phyloP scores from a whole-genome alignment of 768 basidiomycete species.

The Russula virescens region DNA sequence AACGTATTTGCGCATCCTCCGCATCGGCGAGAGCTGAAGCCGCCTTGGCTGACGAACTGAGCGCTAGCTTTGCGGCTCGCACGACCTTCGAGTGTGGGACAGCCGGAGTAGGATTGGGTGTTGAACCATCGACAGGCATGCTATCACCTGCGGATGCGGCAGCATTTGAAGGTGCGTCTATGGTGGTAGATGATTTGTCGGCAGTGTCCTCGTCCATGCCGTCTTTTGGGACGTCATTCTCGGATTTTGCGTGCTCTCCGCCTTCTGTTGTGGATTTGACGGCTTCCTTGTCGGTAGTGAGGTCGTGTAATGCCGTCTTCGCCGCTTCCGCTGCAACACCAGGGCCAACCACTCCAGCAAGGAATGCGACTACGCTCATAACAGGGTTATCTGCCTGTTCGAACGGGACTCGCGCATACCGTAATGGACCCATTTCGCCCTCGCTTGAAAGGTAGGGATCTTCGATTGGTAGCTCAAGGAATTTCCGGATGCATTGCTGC shows the following conservation, averaged over 20 bases:
- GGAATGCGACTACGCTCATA: slow-evolving; percentile 96
- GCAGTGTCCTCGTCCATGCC: slow-evolving; percentile 26
- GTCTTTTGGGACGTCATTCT: slow-evolving; percentile 35
- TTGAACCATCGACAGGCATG: slow-evolving; percentile 45
- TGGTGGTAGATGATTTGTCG: slow-evolving; percentile 14
- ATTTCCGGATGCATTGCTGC: slow-evolving; percentile 93
- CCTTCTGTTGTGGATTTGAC: slow-evolving; percentile 28
- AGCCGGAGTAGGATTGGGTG: slow-evolving; percentile 35
- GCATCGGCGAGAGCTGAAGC: slow-evolving; percentile 74
- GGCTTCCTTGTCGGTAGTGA: slow-evolving; percentile 50
- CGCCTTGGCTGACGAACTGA: slow-evolving; percentile 83
- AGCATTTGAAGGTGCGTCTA: slow-evolving; percentile 22
- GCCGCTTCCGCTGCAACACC: slow-evolving; percentile 92
- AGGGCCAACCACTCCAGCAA: slow-evolving; percentile 87
- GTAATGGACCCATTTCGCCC: slow-evolving; percentile 66
- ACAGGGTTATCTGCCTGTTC: slow-evolving; percentile 96
- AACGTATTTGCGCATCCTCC: slow-evolving; percentile 76
- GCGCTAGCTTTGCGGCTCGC: slow-evolving; percentile 80
- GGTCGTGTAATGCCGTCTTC: slow-evolving; percentile 78
- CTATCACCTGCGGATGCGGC: slow-evolving; percentile 29
- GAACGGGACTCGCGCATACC: slow-evolving; percentile 80
- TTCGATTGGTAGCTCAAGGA: slow-evolving; percentile 94
- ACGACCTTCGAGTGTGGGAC: slow-evolving; percentile 70
- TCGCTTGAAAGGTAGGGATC: slow-evolving; percentile 83
- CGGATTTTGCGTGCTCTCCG: slow-evolving; percentile 30